These are phyloP conservation scores for Talaromyces sp. DNA, from an alignment of 2,329 filamentous ascomycete genomes.

Conservation along the genomic window DNA sequence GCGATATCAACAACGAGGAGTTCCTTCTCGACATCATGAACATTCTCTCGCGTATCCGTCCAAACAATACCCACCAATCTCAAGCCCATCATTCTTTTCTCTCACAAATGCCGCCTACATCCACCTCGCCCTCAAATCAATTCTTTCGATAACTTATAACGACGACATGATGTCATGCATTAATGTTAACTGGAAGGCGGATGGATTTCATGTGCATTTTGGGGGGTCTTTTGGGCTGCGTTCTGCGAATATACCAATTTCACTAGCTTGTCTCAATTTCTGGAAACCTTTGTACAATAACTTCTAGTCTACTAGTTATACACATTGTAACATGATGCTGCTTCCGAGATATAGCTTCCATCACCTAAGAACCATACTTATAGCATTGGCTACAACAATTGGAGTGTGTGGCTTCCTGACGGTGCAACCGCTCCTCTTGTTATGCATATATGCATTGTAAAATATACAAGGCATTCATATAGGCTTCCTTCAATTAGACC, in stretches of 20 bases:
- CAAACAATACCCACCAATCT: not conserved
- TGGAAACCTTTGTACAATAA: conserved; percentile 2
- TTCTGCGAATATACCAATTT: not conserved
- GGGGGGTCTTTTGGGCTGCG: not conserved
- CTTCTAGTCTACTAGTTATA: not conserved
- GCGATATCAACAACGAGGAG: conserved; percentile 31
- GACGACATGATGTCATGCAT: not conserved
- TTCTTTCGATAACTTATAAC: not conserved
- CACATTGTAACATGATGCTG: not conserved
- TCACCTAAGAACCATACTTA: no score
- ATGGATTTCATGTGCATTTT: not conserved
- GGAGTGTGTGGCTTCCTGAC: no score
- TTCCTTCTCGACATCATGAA: conserved; percentile 40
- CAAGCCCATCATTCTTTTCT: not conserved
- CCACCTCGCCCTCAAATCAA: conserved; percentile 4
- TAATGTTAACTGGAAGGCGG: not conserved
- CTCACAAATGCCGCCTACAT: not conserved
- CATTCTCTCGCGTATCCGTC: conserved; percentile 37
- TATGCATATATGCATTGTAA: not conserved
- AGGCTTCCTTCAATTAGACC: not conserved
- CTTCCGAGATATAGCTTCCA: not conserved
- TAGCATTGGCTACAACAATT: no score
- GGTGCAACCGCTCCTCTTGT: no score
- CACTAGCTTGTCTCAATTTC: not conserved
- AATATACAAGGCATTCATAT: not conserved